Conservation (phyloP, 257 asterid genomes). For the Solanum sejunctum region DNA sequence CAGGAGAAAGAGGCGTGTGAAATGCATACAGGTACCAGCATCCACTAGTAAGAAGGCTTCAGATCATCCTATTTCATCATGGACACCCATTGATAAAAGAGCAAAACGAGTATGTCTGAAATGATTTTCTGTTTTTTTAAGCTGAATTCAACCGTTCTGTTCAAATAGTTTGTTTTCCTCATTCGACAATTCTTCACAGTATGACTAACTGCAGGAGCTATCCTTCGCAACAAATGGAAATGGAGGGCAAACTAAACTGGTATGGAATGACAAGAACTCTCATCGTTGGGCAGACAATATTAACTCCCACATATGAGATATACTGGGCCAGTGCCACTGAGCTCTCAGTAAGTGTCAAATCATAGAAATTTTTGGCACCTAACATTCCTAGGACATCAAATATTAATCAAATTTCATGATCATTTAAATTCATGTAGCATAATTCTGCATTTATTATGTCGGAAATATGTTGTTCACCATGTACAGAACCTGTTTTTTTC, state of each 20-base stretch:
- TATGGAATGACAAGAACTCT: conserved; percentile 55
- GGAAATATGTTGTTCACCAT: background rate
- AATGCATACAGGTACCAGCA: conserved; percentile 25
- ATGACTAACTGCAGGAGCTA: conserved; percentile 51
- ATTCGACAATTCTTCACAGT: background rate
- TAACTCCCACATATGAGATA: conserved; percentile 7
- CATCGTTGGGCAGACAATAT: conserved; percentile 31
- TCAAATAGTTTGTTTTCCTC: background rate
- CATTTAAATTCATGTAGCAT: background rate
- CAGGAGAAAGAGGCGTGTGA: conserved; percentile 43
- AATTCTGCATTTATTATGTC: background rate
- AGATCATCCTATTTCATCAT: conserved; percentile 25
- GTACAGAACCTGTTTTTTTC: background rate
- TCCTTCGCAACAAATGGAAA: conserved; percentile 65
- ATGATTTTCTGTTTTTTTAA: background rate
- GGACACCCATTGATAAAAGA: conserved; percentile 86
- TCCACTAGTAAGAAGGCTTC: conserved; percentile 37
- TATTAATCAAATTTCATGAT: background rate
- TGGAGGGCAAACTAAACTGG: conserved; percentile 81
- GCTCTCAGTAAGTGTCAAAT: background rate
- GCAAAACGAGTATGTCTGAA: conserved; percentile 53
- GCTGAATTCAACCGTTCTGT: background rate
- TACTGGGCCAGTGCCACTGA: background rate
- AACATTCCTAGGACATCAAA: background rate
- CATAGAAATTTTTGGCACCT: background rate